A percentile compares a stretch with the other conserved stretches of the same genome.
These are phyloP conservation scores for Aspergillus neotritici DNA, from an alignment of 2,329 filamentous ascomycete genomes.

Conservation along the genomic window DNA sequence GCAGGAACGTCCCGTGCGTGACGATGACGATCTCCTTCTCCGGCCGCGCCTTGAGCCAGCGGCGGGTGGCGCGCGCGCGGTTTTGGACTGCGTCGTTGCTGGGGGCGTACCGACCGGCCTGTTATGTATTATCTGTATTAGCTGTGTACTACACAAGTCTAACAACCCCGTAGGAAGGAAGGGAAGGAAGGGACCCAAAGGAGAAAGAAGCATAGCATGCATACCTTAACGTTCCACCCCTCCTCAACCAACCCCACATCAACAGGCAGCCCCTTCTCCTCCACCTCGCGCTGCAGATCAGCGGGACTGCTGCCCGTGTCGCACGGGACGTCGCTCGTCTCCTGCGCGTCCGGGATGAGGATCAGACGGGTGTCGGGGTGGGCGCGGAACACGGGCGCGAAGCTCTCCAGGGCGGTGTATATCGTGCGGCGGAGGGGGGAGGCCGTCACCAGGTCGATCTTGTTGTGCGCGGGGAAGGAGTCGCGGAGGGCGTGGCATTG, in stretches of 20 bases:
- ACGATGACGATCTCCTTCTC: slow-evolving; percentile 70
- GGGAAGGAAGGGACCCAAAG: background rate
- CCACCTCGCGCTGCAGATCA: slow-evolving; percentile 57
- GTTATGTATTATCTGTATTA: background rate
- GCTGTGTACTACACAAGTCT: slow-evolving; percentile 1
- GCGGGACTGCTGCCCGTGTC: slow-evolving; percentile 62
- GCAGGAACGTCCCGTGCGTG: slow-evolving; percentile 76
- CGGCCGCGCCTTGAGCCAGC: slow-evolving; percentile 48
- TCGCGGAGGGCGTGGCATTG: slow-evolving; percentile 64
- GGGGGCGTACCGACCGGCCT: slow-evolving; percentile 43
- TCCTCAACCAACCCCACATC: slow-evolving; percentile 58
- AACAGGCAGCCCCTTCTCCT: slow-evolving; percentile 48
- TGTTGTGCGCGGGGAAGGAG: slow-evolving; percentile 59
- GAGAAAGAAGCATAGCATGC: too few relatives aligned
- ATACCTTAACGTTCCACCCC: slow-evolving; percentile 67
- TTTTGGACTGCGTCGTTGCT: slow-evolving; percentile 50
- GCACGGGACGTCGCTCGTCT: slow-evolving; percentile 67
- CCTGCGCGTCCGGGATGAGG: slow-evolving; percentile 70
- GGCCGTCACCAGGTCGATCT: slow-evolving; percentile 65
- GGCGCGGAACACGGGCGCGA: slow-evolving; percentile 51
- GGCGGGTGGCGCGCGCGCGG: slow-evolving; percentile 57
- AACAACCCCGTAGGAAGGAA: background rate
- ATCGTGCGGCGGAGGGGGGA: slow-evolving; percentile 78
- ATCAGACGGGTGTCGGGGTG: slow-evolving; percentile 50
- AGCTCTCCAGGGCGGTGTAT: slow-evolving; percentile 67